A percentile compares a stretch with the other conserved stretches of the same genome.
These are phyloP conservation scores for Apophysomyces ossiformis DNA, from an alignment of 371 early-diverging fungal genomes.

Conservation along the genomic window DNA sequence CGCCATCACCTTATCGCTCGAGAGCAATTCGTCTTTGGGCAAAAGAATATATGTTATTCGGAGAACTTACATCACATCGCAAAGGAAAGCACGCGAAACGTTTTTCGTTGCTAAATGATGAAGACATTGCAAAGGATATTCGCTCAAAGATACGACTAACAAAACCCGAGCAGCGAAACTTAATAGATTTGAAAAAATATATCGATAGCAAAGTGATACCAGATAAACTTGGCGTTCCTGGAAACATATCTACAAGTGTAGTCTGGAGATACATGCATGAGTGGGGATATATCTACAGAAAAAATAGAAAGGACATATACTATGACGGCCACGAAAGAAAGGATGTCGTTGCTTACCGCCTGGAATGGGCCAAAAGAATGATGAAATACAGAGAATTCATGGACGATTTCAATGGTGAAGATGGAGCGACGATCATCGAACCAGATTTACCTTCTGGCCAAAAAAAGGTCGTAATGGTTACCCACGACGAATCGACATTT, in stretches of 20 bases:
- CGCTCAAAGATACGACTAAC: neutral
- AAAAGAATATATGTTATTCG: slow-evolving; percentile 10
- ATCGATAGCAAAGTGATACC: neutral
- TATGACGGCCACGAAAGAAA: slow-evolving; percentile 19
- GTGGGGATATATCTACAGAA: slow-evolving; percentile 17
- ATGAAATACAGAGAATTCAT: slow-evolving; percentile 3
- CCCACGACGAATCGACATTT: too few species aligned
- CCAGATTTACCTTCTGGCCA: neutral
- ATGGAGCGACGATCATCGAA: neutral
- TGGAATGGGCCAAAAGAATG: slow-evolving; percentile 16
- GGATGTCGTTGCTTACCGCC: slow-evolving; percentile 18
- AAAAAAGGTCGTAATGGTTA: too few species aligned
- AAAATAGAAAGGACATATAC: slow-evolving; percentile 14
- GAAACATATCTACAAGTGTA: neutral
- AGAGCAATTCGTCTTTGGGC: slow-evolving; percentile 3
- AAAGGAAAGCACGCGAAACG: slow-evolving; percentile 6
- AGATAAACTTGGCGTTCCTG: neutral
- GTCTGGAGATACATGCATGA: slow-evolving; percentile 9
- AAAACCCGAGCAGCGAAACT: neutral
- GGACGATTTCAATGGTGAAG: slow-evolving; percentile 10
- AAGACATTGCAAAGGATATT: neutral
- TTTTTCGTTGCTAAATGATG: neutral
- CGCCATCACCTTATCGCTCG: neutral
- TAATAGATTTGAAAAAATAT: neutral
- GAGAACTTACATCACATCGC: neutral